Conservation (phyloP, 1,139 yeast genomes). For the Yarrowia galli region DNA sequence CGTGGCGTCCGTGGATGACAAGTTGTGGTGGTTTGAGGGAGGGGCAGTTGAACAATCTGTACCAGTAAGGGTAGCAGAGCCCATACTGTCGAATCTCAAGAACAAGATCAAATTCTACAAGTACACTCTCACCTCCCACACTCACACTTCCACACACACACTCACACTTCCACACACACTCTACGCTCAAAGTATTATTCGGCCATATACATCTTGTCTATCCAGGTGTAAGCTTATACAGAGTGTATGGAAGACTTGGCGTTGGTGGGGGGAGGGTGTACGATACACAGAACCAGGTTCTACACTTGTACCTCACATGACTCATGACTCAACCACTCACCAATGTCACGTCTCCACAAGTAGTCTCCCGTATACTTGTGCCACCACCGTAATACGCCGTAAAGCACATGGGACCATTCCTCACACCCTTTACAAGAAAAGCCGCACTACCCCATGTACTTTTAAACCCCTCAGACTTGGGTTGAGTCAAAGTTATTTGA, state of each 20-base stretch:
- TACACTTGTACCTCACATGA: too few relatives aligned
- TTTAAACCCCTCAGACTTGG: slow-evolving; percentile 21
- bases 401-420: slow-evolving; percentile 3
- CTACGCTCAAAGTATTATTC: not conserved
- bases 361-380: not conserved
- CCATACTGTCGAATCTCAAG: too few relatives aligned
- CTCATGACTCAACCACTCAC: too few relatives aligned
- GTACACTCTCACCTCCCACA: not conserved
- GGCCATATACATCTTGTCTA: slow-evolving; percentile 13
- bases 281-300: too few relatives aligned
- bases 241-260: slow-evolving; percentile 35
- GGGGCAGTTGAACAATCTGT: not conserved
- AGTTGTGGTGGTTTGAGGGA: not conserved
- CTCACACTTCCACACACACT: not conserved
- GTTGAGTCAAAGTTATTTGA: too few relatives aligned
- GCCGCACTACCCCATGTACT: slow-evolving; percentile 28
- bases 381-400: not conserved
- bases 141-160: too few relatives aligned
- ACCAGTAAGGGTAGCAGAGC: too few relatives aligned
- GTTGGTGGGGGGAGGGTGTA: too few relatives aligned
- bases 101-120: too few relatives aligned
- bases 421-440: not conserved
- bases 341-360: too few relatives aligned
- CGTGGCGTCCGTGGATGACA: not conserved
- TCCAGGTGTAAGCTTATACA: slow-evolving; percentile 15